A percentile compares a stretch with the other conserved stretches of the same genome.
Evolutionary conservation across 2,329 filamentous ascomycete genomes (phyloP).

Genomic region (Coniella vitis): DNA sequence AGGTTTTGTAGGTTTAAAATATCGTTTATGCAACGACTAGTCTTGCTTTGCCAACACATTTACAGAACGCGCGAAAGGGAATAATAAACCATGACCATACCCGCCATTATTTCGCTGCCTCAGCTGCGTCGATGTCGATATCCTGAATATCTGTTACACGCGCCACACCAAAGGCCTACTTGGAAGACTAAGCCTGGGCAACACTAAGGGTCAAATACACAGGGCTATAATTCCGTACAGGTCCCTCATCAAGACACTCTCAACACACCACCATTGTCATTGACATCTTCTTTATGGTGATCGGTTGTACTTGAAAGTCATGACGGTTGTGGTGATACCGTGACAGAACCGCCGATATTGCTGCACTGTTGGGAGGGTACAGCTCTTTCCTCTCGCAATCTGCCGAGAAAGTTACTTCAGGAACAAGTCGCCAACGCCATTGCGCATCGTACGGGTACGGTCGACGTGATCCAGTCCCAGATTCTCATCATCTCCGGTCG

Average conservation of each 20-base stretch:
- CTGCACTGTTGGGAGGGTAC: not conserved
- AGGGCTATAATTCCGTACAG: not conserved
- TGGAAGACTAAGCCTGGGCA: constrained; percentile 5
- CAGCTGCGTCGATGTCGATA: constrained; percentile 9
- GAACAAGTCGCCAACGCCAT: constrained; percentile 58
- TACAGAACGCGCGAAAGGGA: not conserved
- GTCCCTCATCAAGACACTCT: too few species aligned
- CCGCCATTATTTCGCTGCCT: not conserved
- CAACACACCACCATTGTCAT: too few species aligned
- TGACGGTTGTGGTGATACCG: too few species aligned
- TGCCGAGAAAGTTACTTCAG: constrained; percentile 34
- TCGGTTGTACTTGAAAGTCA: too few species aligned
- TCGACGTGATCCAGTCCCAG: constrained; percentile 62
- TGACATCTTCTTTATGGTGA: too few species aligned
- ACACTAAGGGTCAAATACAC: not conserved
- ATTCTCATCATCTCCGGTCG: constrained; percentile 49
- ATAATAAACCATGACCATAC: not conserved
- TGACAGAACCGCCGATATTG: not conserved
- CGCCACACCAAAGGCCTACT: constrained; percentile 11
- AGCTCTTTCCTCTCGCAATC: too few species aligned
- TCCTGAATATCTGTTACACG: constrained; percentile 2
- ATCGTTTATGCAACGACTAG: constrained; percentile 16
- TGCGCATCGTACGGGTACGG: constrained; percentile 50
- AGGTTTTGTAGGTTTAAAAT: constrained; percentile 13
- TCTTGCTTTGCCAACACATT: constrained; percentile 8